Percentiles rank a stretch among this genome's conserved stretches.
Evolutionary conservation across 1,284 basidiomycete species (phyloP).

Genomic region (Boletus semigastroideus): DNA sequence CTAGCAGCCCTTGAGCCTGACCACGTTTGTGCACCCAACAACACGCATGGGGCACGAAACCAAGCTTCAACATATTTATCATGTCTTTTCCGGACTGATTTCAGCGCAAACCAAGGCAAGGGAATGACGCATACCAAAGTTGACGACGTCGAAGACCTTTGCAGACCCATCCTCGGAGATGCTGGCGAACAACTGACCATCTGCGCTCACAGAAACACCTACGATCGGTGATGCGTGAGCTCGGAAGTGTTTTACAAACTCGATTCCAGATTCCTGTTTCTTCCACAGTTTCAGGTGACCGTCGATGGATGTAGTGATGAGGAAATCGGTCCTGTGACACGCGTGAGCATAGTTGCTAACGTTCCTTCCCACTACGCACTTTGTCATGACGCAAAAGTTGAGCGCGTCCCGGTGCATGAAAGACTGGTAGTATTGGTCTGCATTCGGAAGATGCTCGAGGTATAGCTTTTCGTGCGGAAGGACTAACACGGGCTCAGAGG

Average conservation of each 20-base stretch:
- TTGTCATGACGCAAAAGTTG: constrained; percentile 85
- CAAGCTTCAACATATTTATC: constrained; percentile 97
- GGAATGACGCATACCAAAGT: constrained; percentile 70
- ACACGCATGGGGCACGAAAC: constrained; percentile 80
- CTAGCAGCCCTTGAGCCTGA: constrained; percentile 85
- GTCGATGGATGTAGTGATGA: constrained; percentile 93
- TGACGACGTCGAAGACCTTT: constrained; percentile 97
- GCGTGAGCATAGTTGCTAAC: background rate
- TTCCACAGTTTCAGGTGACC: constrained; percentile 99
- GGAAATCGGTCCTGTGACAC: constrained; percentile 76
- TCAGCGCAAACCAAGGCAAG: background rate
- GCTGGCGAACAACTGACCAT: constrained; percentile 91
- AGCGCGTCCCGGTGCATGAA: constrained; percentile 98
- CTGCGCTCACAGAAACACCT: constrained; percentile 84
- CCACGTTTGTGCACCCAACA: constrained; percentile 94
- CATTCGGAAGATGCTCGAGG: constrained; percentile 87
- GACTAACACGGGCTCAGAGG: constrained; percentile 46
- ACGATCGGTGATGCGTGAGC: constrained; percentile 85
- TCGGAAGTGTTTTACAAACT: constrained; percentile 93
- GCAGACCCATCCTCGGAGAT: constrained; percentile 83
- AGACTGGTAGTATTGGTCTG: constrained; percentile 94
- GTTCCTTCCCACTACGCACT: constrained; percentile 45
- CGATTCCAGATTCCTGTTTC: constrained; percentile 90
- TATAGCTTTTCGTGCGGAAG: constrained; percentile 82
- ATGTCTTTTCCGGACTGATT: constrained; percentile 67